Conservation (phyloP, 2,329 filamentous ascomycete species). For the Coleophoma crateriformis region DNA sequence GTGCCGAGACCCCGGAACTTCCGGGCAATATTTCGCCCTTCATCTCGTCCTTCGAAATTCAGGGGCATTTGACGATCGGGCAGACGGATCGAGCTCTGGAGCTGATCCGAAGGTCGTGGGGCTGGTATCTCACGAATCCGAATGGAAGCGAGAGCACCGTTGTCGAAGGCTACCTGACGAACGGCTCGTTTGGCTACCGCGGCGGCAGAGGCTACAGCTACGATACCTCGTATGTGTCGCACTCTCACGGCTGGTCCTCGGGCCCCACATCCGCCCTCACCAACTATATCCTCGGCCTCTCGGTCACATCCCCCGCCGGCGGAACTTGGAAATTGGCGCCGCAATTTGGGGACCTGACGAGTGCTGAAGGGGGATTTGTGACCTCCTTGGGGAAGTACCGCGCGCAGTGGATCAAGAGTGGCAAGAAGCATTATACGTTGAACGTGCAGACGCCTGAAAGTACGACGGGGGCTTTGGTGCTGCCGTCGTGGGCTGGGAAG, state of each 20-base stretch:
- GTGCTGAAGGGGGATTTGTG: constrained; percentile 30
- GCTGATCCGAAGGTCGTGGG: constrained; percentile 50
- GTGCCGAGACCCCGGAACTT: constrained; percentile 46
- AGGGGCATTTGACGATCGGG: constrained; percentile 43
- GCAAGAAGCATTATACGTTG: neutral
- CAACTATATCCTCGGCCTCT: constrained; percentile 33
- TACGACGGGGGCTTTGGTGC: constrained; percentile 4
- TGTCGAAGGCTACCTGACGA: constrained; percentile 47
- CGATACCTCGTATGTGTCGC: constrained; percentile 36
- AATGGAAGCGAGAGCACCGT: constrained; percentile 51
- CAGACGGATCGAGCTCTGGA: constrained; percentile 43
- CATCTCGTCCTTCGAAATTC: constrained; percentile 50
- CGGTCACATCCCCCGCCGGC: constrained; percentile 26
- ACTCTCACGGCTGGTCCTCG: constrained; percentile 39
- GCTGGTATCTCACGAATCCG: constrained; percentile 49
- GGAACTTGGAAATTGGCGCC: constrained; percentile 29
- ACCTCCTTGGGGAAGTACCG: constrained; percentile 28
- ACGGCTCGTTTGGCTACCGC: constrained; percentile 51
- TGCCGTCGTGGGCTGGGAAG: neutral
- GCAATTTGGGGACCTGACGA: constrained; percentile 29
- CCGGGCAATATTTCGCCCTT: constrained; percentile 51
- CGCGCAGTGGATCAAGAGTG: constrained; percentile 3
- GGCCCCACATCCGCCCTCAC: constrained; percentile 38
- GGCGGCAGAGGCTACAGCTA: constrained; percentile 41
- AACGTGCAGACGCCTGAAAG: constrained; percentile 1